Evolutionary conservation across 2,329 filamentous ascomycete genomes (phyloP).

Genomic region (Trichoderma aggressivum): DNA sequence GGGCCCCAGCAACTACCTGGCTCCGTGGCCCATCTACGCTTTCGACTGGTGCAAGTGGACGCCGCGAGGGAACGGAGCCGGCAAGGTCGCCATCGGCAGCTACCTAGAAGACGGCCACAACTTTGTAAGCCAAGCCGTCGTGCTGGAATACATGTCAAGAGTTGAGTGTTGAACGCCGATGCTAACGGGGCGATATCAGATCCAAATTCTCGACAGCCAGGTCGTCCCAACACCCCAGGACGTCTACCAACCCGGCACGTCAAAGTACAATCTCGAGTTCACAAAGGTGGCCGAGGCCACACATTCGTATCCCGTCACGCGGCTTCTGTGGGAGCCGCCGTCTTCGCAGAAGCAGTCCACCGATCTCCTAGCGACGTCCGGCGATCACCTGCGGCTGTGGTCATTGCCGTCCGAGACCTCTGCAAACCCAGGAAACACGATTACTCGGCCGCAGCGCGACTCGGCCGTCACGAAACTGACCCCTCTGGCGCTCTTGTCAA

Average conservation of each 20-base stretch:
- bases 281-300: constrained; percentile 93
- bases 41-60: constrained; percentile 99
- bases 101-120: constrained; percentile 98
- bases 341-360: constrained; percentile 94
- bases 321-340: constrained; percentile 92
- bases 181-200: constrained; percentile 50
- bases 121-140: constrained; percentile 61
- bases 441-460: constrained; percentile 58
- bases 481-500: constrained; percentile 86
- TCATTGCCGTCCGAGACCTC: constrained; percentile 73
- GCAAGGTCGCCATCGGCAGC: constrained; percentile 92
- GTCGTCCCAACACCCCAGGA: constrained; percentile 67
- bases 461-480: constrained; percentile 74
- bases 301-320: constrained; percentile 94
- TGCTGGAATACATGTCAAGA: not conserved
- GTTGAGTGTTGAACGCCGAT: not conserved
- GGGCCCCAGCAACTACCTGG: constrained; percentile 86
- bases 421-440: constrained; percentile 58
- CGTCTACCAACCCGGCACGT: constrained; percentile 64
- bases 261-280: constrained; percentile 81
- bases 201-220: constrained; percentile 93
- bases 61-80: constrained; percentile 72
- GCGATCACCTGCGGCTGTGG: constrained; percentile 91
- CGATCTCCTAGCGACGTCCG: constrained; percentile 89
- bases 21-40: constrained; percentile 93